These are phyloP conservation scores for Geopyxis carbonaria DNA, from an alignment of 495 filamentous ascomycete species.

Conservation along the genomic window DNA sequence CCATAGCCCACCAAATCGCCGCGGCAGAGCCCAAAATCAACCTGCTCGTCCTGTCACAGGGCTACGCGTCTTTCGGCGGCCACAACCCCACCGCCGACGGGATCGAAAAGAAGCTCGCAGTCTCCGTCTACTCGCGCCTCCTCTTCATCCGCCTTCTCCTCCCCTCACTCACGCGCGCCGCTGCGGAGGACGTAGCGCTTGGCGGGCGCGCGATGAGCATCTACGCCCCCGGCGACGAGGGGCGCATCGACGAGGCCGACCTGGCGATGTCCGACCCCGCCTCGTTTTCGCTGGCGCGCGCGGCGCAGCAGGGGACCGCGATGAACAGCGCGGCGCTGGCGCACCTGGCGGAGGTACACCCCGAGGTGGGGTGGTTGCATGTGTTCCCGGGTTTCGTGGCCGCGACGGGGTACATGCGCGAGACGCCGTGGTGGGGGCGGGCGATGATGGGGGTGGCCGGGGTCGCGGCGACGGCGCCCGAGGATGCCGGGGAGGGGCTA, in stretches of 20 bases:
- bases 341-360: conserved; percentile 12
- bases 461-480: conserved; percentile 7
- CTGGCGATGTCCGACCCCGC: conserved; percentile 7
- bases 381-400: conserved; percentile 12
- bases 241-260: conserved; percentile 33
- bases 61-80: conserved; percentile 28
- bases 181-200: conserved; percentile 24
- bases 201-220: conserved; percentile 38
- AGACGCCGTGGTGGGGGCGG: conserved; percentile 10
- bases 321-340: conserved; percentile 18
- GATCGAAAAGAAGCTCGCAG: conserved; percentile 35
- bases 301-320: conserved; percentile 11
- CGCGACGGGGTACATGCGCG: conserved; percentile 9
- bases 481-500: conserved; percentile 17
- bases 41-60: conserved; percentile 41
- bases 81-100: conserved; percentile 37
- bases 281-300: conserved; percentile 3
- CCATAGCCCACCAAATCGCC: conserved; percentile 39
- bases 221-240: conserved; percentile 37
- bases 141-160: conserved; percentile 49
- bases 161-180: conserved; percentile 33
- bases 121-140: conserved; percentile 45
- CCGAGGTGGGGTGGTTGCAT: conserved; percentile 16
- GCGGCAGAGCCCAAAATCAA: conserved; percentile 40
- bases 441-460: conserved; percentile 1